Conservation (phyloP, 2,329 filamentous ascomycete genomes). For the Polychaeton citri region DNA sequence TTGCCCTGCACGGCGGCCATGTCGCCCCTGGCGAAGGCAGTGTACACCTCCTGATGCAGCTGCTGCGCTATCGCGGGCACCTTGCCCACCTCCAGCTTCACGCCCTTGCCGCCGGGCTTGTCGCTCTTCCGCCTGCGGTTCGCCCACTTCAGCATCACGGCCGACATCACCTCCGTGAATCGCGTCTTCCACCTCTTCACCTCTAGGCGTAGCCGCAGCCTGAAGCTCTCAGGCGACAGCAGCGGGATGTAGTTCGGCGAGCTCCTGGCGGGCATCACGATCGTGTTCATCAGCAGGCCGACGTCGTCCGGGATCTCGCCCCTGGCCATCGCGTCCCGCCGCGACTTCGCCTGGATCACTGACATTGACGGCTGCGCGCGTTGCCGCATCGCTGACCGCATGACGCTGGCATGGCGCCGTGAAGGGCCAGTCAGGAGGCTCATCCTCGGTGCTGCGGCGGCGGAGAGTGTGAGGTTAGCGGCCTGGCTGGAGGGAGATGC, state of each 20-base stretch:
- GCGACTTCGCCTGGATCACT: constrained; percentile 20
- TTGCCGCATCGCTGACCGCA: too few relatives aligned
- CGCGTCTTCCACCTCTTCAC: background rate
- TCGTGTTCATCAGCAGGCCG: constrained; percentile 28
- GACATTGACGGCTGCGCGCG: constrained; percentile 27
- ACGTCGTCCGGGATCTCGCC: constrained; percentile 25
- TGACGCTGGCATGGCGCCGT: too few relatives aligned
- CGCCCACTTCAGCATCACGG: background rate
- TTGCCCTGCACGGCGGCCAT: constrained; percentile 9
- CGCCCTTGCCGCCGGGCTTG: constrained; percentile 1
- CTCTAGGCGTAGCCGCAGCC: constrained; percentile 6
- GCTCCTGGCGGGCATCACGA: constrained; percentile 16
- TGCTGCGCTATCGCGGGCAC: constrained; percentile 24
- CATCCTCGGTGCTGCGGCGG: too few relatives aligned
- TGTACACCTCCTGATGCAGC: constrained; percentile 35
- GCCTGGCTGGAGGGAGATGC: too few relatives aligned
- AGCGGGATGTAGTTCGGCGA: constrained; percentile 9
- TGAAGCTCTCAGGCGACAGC: constrained; percentile 4
- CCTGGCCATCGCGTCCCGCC: constrained; percentile 17
- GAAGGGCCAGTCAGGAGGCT: too few relatives aligned
- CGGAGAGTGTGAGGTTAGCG: too few relatives aligned
- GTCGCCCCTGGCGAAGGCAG: constrained; percentile 31
- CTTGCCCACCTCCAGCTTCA: constrained; percentile 18
- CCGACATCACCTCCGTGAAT: background rate
- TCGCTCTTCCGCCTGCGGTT: constrained; percentile 1